Evolutionary conservation across 2,329 filamentous ascomycete species (phyloP).

Genomic region (Diaporthe velutina): DNA sequence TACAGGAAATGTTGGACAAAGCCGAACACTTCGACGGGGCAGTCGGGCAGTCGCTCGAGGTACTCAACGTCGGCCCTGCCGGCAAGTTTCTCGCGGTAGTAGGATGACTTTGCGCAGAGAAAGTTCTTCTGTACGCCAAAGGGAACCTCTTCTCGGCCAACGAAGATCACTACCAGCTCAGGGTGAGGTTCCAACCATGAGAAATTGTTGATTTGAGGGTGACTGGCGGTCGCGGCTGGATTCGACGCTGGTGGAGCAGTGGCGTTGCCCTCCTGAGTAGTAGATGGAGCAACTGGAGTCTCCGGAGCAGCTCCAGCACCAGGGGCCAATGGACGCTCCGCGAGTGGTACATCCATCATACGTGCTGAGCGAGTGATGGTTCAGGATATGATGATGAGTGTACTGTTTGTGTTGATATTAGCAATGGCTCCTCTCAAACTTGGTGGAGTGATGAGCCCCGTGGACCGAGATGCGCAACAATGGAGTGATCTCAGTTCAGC

Average conservation of each 20-base stretch:
- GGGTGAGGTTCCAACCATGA: slow-evolving; percentile 61
- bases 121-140: slow-evolving; percentile 73
- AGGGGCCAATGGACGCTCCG: background rate
- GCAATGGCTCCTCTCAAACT: background rate
- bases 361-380: background rate
- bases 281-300: background rate
- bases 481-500: background rate
- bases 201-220: slow-evolving; percentile 16
- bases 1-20: slow-evolving; percentile 68
- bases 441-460: background rate
- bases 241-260: background rate
- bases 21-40: slow-evolving; percentile 65
- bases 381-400: background rate
- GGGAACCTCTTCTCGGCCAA: slow-evolving; percentile 64
- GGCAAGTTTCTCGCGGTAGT: slow-evolving; percentile 62
- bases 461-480: background rate
- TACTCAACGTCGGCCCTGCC: slow-evolving; percentile 58
- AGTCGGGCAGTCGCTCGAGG: slow-evolving; percentile 63
- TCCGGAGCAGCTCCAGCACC: background rate
- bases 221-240: background rate
- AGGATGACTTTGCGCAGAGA: slow-evolving; percentile 63
- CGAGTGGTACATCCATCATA: background rate
- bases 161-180: slow-evolving; percentile 66
- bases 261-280: background rate
- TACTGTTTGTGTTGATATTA: slow-evolving; percentile 5